Evolutionary conservation across 257 asterid species (phyloP).

Genomic region (Hygrophila difformis): DNA sequence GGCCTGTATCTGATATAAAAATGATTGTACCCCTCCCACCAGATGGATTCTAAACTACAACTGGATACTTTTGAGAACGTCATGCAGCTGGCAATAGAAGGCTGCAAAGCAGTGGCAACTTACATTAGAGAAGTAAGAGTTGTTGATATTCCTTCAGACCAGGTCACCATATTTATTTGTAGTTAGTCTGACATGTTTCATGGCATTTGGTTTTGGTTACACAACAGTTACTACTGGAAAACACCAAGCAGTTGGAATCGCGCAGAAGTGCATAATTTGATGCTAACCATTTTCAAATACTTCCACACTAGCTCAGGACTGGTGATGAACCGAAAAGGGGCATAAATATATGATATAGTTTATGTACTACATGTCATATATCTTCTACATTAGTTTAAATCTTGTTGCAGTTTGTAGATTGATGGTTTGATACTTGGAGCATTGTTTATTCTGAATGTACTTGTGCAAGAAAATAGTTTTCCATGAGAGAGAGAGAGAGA

Average conservation of each 20-base stretch:
- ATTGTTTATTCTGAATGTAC: too few relatives aligned
- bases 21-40: too few relatives aligned
- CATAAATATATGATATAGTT: too few relatives aligned
- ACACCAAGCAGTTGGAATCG: constrained; percentile 66
- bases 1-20: too few relatives aligned
- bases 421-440: too few relatives aligned
- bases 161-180: neutral
- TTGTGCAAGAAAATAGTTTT: too few relatives aligned
- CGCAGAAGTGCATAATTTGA: constrained; percentile 44
- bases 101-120: constrained; percentile 86
- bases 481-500: too few relatives aligned
- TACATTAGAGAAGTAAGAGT: constrained; percentile 61
- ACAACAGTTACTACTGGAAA: constrained; percentile 55
- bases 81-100: constrained; percentile 86
- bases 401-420: too few relatives aligned
- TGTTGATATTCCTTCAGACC: neutral
- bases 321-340: too few relatives aligned
- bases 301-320: too few relatives aligned
- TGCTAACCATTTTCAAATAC: neutral
- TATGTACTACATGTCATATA: too few relatives aligned
- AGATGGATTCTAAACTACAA: constrained; percentile 92
- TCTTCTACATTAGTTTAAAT: too few relatives aligned
- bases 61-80: constrained; percentile 80
- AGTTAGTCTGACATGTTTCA: neutral
- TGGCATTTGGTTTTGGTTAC: constrained; percentile 9